Evolutionary conservation across 768 basidiomycete species (phyloP).

Genomic region (Xerocomus spinulosus): DNA sequence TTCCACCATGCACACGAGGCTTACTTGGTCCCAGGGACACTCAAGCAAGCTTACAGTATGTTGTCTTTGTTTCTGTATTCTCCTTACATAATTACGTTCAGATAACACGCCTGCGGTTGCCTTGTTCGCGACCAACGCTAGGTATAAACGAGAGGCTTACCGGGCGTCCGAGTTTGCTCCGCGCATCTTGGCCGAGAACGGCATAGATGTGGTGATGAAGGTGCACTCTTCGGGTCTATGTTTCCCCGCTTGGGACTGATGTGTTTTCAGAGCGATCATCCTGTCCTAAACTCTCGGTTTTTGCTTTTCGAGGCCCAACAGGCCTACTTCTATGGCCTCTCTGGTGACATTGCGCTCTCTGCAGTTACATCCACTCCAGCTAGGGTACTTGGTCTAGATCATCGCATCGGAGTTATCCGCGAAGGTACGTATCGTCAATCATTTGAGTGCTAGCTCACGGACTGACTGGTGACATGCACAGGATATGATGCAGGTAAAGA

Average conservation of each 20-base stretch:
- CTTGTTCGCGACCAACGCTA: slow-evolving; percentile 73
- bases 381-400: slow-evolving; percentile 62
- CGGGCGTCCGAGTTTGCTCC: slow-evolving; percentile 63
- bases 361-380: slow-evolving; percentile 73
- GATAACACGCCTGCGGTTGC: slow-evolving; percentile 67
- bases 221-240: slow-evolving; percentile 31
- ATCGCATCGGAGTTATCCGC: slow-evolving; percentile 65
- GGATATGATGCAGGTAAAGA: slow-evolving; percentile 66
- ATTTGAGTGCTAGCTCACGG: background rate
- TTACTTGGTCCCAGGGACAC: slow-evolving; percentile 77
- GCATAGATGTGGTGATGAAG: slow-evolving; percentile 60
- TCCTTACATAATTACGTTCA: slow-evolving; percentile 12
- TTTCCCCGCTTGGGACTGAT: slow-evolving; percentile 3
- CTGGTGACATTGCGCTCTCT: slow-evolving; percentile 59
- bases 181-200: slow-evolving; percentile 53
- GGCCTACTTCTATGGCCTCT: slow-evolving; percentile 68
- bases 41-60: slow-evolving; percentile 63
- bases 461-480: slow-evolving; percentile 14
- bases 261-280: slow-evolving; percentile 44
- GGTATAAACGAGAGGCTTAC: slow-evolving; percentile 61
- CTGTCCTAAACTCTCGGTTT: slow-evolving; percentile 51
- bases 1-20: slow-evolving; percentile 89
- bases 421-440: slow-evolving; percentile 34
- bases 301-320: slow-evolving; percentile 58
- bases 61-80: background rate